Evolutionary conservation across 2,329 filamentous ascomycete genomes (phyloP), one percentile per base, ranked within the genome.

Genomic region (Fusarium gaditjirri): DNA sequence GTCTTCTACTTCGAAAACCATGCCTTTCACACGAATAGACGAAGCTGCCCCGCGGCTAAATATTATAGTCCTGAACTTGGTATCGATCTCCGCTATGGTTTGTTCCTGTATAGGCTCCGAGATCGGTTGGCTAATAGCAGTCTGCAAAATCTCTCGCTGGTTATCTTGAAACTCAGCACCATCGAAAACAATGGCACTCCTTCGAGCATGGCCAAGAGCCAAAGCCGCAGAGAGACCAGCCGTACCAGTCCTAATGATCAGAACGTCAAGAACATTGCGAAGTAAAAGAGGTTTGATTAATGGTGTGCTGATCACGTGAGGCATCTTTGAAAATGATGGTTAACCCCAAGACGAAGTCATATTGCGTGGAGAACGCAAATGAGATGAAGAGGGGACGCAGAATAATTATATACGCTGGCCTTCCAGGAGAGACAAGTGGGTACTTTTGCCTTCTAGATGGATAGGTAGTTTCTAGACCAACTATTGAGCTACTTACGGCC

Each of bases 261-360:
- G 25, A 6, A 66, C 61, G 52, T 66, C 61, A 0, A 66, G 21
- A 8, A 39, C 64, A n/a, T 66, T 66, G 7, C 53, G 64, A 47
- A 66, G 61, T 10, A 60, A 66, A n/a, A 66, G 44, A 33, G 64
- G 39, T 3, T 66, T 53, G 2, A 66, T 21, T 1, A 0, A 12
- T 3, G n/a, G 31, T 19, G 33, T 13, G 13, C 8, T 49, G 3
- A 39, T 7, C 5, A 35, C 7, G 12, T 59, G 50, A 39, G 50
- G 63, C 61, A 65, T 65, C 4, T 4, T 9, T 1, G 0, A 3
- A 23, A 1, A 27, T 3, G 6, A 21, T 21, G 0, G 2, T 23
- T 14, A 7, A 6, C 21, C 11, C 31, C 12, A 39, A 54, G 12
- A 41, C 41, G 3, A 31, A 25, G 4, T 10, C 3, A 17, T 10